Evolutionary conservation across 1,139 yeast species (phyloP).

Genomic region (Sugiyamaella novakii): DNA sequence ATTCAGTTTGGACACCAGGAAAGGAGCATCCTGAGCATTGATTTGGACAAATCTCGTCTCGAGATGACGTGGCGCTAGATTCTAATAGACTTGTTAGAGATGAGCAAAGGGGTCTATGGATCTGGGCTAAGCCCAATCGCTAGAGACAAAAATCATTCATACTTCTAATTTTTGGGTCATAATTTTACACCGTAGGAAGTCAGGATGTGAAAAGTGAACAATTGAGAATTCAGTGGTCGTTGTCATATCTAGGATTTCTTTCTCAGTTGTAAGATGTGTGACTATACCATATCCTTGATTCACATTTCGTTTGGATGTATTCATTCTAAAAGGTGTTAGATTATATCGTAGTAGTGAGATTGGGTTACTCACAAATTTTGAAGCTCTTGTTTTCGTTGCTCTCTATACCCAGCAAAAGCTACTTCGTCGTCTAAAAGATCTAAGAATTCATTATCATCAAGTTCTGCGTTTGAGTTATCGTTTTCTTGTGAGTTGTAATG

Average conservation of each 20-base stretch:
- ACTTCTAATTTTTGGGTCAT: constrained; percentile 42
- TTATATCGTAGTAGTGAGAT: no score
- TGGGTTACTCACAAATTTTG: constrained; percentile 44
- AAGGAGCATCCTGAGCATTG: constrained; percentile 70
- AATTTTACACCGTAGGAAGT: constrained; percentile 59
- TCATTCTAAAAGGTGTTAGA: constrained; percentile 39
- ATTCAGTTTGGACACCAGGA: constrained; percentile 61
- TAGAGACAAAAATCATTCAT: neutral
- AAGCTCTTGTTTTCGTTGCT: constrained; percentile 64
- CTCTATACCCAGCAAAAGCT: constrained; percentile 76
- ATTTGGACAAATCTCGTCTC: constrained; percentile 57
- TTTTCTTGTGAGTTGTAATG: constrained; percentile 6
- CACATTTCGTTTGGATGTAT: constrained; percentile 42
- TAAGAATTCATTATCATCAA: constrained; percentile 39
- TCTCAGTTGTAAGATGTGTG: constrained; percentile 51
- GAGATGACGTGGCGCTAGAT: constrained; percentile 60
- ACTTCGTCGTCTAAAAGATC: constrained; percentile 65
- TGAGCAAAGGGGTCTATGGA: neutral
- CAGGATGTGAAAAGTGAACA: constrained; percentile 66
- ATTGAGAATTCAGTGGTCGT: constrained; percentile 50
- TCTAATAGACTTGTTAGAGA: constrained; percentile 18
- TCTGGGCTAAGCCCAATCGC: constrained; percentile 1
- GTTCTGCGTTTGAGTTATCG: constrained; percentile 24
- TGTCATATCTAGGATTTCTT: constrained; percentile 56
- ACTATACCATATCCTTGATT: constrained; percentile 50